Conservation (phyloP, 1,284 basidiomycete genomes). For the Tylopilus sp. region DNA sequence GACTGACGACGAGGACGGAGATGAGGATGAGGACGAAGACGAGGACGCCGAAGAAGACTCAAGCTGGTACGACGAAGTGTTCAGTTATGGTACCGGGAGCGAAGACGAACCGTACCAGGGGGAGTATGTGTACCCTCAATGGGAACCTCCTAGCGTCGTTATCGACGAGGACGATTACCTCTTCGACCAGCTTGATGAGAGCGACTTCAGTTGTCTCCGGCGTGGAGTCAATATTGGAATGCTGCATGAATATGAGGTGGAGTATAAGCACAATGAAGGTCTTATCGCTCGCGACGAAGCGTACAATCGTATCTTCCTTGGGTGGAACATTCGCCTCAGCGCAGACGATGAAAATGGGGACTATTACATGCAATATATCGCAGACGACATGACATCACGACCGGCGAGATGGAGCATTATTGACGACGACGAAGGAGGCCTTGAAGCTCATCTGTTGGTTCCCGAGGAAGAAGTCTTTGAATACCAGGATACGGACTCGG, state of each 20-base stretch:
- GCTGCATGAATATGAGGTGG: conserved; percentile 53
- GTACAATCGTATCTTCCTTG: conserved; percentile 50
- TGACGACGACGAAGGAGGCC: conserved; percentile 35
- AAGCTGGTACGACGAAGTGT: conserved; percentile 34
- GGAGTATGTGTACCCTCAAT: conserved; percentile 44
- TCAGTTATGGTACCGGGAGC: conserved; percentile 36
- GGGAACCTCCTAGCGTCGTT: conserved; percentile 51
- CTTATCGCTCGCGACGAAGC: conserved; percentile 42
- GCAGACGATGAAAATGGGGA: conserved; percentile 50
- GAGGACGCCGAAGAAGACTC: conserved; percentile 33
- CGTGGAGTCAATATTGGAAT: conserved; percentile 59
- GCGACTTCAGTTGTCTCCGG: conserved; percentile 48
- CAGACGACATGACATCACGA: conserved; percentile 45
- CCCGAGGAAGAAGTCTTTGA: conserved; percentile 40
- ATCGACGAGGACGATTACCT: conserved; percentile 38
- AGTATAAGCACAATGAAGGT: conserved; percentile 51
- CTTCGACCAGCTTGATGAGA: conserved; percentile 35
- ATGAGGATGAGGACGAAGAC: conserved; percentile 29
- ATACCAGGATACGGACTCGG: conserved; percentile 52
- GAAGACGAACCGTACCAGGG: conserved; percentile 37
- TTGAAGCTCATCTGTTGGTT: conserved; percentile 49
- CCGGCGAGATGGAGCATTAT: conserved; percentile 50
- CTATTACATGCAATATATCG: conserved; percentile 46
- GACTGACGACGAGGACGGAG: conserved; percentile 32
- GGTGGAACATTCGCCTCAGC: conserved; percentile 59